phyloP scores from a whole-genome alignment of 2,329 filamentous ascomycete species.

The Tetracladium maxilliforme region DNA sequence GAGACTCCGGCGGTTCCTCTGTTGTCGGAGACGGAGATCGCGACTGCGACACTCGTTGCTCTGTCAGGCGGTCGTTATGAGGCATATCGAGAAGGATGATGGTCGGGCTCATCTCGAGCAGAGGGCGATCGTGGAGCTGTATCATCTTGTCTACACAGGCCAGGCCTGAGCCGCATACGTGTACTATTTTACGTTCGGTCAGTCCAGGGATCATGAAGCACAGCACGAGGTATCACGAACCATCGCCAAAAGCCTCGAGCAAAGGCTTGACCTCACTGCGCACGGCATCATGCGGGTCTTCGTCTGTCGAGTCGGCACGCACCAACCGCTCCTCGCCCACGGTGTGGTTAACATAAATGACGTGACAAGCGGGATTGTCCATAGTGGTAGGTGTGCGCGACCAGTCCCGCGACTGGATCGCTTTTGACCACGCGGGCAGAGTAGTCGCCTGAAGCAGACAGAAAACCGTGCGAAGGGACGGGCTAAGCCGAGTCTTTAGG shows the following conservation, averaged over 20 bases:
- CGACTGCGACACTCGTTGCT: slow-evolving; percentile 8
- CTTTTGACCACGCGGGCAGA: too few relatives aligned
- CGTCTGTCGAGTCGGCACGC: slow-evolving; percentile 11
- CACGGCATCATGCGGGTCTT: slow-evolving; percentile 24
- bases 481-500: too few relatives aligned
- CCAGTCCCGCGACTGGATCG: too few relatives aligned
- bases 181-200: slow-evolving; percentile 22
- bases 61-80: slow-evolving; percentile 19
- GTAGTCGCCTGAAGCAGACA: too few relatives aligned
- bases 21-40: slow-evolving; percentile 8
- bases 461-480: too few relatives aligned
- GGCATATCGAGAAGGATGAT: slow-evolving; percentile 39
- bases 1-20: slow-evolving; percentile 12
- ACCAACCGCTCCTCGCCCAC: slow-evolving; percentile 19
- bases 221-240: slow-evolving; percentile 17
- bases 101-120: slow-evolving; percentile 31
- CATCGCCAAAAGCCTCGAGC: slow-evolving; percentile 34
- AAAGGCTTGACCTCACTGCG: slow-evolving; percentile 30
- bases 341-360: slow-evolving; percentile 25
- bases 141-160: slow-evolving; percentile 35
- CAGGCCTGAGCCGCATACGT: slow-evolving; percentile 33
- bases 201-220: slow-evolving; percentile 3
- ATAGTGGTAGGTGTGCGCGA: too few relatives aligned
- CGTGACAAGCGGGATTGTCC: slow-evolving; percentile 25
- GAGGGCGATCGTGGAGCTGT: slow-evolving; percentile 29